Base-by-base conservation (phyloP, 768 basidiomycete genomes). In the Suillus bovinus region DNA sequence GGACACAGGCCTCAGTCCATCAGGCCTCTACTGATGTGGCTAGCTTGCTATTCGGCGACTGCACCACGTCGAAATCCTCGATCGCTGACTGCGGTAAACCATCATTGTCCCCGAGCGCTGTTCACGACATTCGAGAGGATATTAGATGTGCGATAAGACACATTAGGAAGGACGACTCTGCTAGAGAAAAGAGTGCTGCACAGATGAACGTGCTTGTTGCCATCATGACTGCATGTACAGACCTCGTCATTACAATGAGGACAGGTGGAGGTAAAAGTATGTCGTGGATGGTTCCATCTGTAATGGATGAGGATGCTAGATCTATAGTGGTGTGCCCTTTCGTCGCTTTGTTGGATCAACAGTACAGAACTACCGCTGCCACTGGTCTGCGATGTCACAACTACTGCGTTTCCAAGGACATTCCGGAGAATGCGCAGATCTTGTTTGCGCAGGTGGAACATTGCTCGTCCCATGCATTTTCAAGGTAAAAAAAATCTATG, bases 11-110 rank as follows among this genome's bases (percentile, higher is more conserved):
- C 4, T 5, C 31, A 31, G 31, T 31, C 11, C 38, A 17, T 0
- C 4, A 16, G 0, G 4, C 16, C 0, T 14, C 3, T 5, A 38
- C 16, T 0, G 3, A 14, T 38, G 4, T 1, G 4, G 1, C 38
- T 5, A 16, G 38, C 14, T 14, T 38, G 14, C 1, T 5, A 5
- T 4, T 1, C 5, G 10, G 2, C 4, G 11, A 38, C 16, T 16
- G 38, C 14, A 17, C 13, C 36, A 14, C 11, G 6, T 39, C 38
- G 6, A 16, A 17, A 14, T 16, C 0, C 6, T 1, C 5, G 6
- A 1, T 11, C 11, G 0, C 38, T 39, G 5, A 17, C 7, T 1
- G 9, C 4, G 20, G 20, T n/a, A 7, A 10, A 42, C 42, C 9
- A n/a, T 42, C 42, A 1, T 42, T 9, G 7, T 4, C 8, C 1